Base-by-base conservation (phyloP, 768 basidiomycete species). In the Epithele typhae region DNA sequence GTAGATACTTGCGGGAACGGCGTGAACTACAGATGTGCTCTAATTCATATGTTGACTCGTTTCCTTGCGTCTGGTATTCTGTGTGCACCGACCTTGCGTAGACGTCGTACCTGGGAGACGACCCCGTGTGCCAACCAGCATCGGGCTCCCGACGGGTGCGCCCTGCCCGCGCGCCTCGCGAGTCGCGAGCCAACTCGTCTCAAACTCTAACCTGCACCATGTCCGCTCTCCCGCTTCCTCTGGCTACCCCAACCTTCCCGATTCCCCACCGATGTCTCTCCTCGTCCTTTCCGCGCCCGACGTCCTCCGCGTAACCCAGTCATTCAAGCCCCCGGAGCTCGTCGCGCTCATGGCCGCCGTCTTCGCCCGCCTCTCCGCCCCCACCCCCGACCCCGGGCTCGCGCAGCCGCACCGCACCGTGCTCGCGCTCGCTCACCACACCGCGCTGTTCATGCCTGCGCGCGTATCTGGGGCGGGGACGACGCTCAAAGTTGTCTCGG, bases 371-470 rank as follows among this genome's bases (percentile, higher is more conserved):
- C 66, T 84, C n/a, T 70, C 72, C 5, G 18, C 55, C 49, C 35
- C 27, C 14, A 36, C 35, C 35, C 6, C 43, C 17, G 49, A 48
- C 15, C 46, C 41, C 5, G 43, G 34, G 12, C 46, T 52, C 17
- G 27, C 37, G 21, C 53, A 57, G 25, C 91, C 91, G 3, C 83
- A 78, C 44, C 74, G 92, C 40, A 77, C 75, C 0, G 64, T 71
- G 0, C 60, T 92, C 10, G 67, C 69, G 0, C 79, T 75, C 41
- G 56, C 63, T 7, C 69, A 73, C 35, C 80, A 90, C 54, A 82
- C 74, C 1, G 70, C 76, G 0, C 69, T 96, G 2, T 87, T 92
- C 64, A 95, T 95, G 92, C 91, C 92, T 2, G 79, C 87, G 6
- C 76, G 84, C 21, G 69, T 84, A 9, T 60, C 66, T 6, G 50